phyloP scores from a whole-genome alignment of 108 stramenopile species.

The Hondaea fermentalgiana region DNA sequence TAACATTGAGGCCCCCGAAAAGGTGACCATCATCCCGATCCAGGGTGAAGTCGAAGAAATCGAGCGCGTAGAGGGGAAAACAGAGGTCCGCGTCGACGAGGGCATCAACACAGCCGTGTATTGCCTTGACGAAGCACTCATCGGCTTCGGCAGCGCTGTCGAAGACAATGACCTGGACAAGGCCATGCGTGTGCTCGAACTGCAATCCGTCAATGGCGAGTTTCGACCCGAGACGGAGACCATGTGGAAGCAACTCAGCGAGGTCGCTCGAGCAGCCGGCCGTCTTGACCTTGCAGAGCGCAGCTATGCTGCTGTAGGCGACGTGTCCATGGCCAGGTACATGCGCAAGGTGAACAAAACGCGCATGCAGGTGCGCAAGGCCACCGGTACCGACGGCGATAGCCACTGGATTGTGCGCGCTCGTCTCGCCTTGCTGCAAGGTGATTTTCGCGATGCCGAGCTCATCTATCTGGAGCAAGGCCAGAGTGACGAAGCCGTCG shows the following conservation, averaged over 20 bases:
- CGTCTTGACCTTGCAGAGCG: slow-evolving; percentile 44
- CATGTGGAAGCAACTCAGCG: slow-evolving; percentile 55
- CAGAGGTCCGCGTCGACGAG: slow-evolving; percentile 60
- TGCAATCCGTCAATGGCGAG: slow-evolving; percentile 25
- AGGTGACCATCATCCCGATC: slow-evolving; percentile 49
- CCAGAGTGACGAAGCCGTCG: slow-evolving; percentile 49
- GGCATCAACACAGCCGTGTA: slow-evolving; percentile 46
- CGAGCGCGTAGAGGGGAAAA: slow-evolving; percentile 45
- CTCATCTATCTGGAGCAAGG: slow-evolving; percentile 46
- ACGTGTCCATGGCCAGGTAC: slow-evolving; percentile 43
- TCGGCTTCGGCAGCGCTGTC: slow-evolving; percentile 51
- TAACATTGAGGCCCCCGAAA: slow-evolving; percentile 54
- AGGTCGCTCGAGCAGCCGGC: slow-evolving; percentile 31
- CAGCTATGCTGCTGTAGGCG: slow-evolving; percentile 49
- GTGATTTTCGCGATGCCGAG: slow-evolving; percentile 46
- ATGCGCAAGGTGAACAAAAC: slow-evolving; percentile 36
- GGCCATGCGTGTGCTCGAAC: slow-evolving; percentile 50
- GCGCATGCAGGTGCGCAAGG: slow-evolving; percentile 5
- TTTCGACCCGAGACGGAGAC: slow-evolving; percentile 50
- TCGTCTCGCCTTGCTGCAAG: slow-evolving; percentile 25
- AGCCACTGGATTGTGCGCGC: slow-evolving; percentile 35
- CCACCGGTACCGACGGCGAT: slow-evolving; percentile 26
- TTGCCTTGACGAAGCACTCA: slow-evolving; percentile 54
- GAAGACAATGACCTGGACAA: slow-evolving; percentile 43
- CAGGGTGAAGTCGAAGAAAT: slow-evolving; percentile 60